Evolutionary conservation across 2,329 filamentous ascomycete species (phyloP).

Genomic region (Thelonectria olida): DNA sequence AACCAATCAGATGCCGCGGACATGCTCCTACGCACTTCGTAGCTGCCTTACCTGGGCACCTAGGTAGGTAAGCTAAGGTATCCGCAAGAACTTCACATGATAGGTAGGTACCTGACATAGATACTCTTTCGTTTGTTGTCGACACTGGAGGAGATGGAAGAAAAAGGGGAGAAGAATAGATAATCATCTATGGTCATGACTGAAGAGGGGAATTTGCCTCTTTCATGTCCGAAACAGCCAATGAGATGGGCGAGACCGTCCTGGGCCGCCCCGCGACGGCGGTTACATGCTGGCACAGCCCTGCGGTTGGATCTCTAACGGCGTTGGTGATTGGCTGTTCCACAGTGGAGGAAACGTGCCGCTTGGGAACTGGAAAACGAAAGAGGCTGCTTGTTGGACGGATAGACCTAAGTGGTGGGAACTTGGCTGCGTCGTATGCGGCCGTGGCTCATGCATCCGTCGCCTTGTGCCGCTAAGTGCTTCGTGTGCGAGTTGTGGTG

Average conservation of each 20-base stretch:
- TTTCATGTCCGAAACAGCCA: neutral
- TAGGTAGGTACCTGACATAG: no score
- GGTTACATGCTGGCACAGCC: conserved; percentile 15
- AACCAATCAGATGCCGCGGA: neutral
- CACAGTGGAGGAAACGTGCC: no score
- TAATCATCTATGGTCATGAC: neutral
- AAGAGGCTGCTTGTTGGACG: neutral
- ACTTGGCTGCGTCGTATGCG: conserved; percentile 12
- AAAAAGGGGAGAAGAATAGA: neutral
- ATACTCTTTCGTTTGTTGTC: no score
- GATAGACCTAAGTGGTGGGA: conserved; percentile 2
- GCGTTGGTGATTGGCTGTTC: conserved; percentile 1
- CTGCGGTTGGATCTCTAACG: neutral
- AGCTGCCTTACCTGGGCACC: no score
- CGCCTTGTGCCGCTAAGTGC: no score
- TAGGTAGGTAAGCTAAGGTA: no score
- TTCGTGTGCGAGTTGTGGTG: no score
- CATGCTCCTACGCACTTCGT: neutral
- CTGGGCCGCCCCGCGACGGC: conserved; percentile 17
- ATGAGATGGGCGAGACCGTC: neutral
- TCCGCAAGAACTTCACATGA: no score
- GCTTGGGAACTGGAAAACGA: neutral
- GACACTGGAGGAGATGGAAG: no score
- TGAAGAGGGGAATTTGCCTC: conserved; percentile 4
- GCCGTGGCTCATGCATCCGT: conserved; percentile 5